Conservation (phyloP, 345 rosid genomes). For the Rubroshorea leprosula region DNA sequence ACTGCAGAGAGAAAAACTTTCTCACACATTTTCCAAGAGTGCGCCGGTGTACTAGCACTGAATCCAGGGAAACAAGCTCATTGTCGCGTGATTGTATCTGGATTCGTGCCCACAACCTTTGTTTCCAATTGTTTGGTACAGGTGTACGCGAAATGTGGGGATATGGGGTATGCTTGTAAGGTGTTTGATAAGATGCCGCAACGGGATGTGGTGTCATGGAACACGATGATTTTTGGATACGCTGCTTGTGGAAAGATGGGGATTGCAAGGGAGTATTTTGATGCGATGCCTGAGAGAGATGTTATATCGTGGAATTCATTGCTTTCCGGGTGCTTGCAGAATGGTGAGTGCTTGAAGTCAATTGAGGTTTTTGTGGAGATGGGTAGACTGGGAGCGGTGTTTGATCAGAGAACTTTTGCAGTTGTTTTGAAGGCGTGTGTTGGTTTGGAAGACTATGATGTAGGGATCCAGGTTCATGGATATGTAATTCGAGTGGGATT, state of each 20-base stretch:
- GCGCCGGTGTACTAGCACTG: constrained; percentile 35
- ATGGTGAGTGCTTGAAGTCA: constrained; percentile 40
- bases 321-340: constrained; percentile 65
- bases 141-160: constrained; percentile 42
- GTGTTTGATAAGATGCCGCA: constrained; percentile 63
- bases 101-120: constrained; percentile 60
- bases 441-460: constrained; percentile 26
- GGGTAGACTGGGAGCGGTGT: constrained; percentile 37
- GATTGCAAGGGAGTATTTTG: constrained; percentile 41
- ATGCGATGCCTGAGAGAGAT: constrained; percentile 61
- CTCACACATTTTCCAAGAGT: constrained; percentile 66
- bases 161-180: constrained; percentile 39
- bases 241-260: constrained; percentile 47
- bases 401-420: constrained; percentile 58
- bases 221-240: constrained; percentile 54
- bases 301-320: constrained; percentile 84
- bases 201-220: constrained; percentile 73
- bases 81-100: constrained; percentile 63
- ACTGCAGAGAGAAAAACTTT: constrained; percentile 39
- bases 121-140: constrained; percentile 74
- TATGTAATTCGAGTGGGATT: constrained; percentile 44
- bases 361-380: constrained; percentile 51
- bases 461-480: constrained; percentile 81
- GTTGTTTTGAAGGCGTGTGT: constrained; percentile 59
- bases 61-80: constrained; percentile 74